These are phyloP conservation scores for Aspergillus ellipticus DNA, from an alignment of 495 filamentous ascomycete genomes.

Conservation along the genomic window DNA sequence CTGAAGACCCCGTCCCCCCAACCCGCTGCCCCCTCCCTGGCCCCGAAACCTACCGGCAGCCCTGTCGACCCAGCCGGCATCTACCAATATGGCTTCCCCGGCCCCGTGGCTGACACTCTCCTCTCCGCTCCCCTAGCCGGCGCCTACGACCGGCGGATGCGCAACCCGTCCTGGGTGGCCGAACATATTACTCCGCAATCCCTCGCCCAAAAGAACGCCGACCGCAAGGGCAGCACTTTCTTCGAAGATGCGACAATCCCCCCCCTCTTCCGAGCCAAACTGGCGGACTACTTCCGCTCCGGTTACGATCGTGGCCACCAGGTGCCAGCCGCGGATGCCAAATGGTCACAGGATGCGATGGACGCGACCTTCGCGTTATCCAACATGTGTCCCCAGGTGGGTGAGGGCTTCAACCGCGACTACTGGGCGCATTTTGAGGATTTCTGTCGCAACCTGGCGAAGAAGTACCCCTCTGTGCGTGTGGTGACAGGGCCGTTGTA, in stretches of 20 bases:
- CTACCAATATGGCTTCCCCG: constrained; percentile 96
- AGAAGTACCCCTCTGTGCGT: constrained; percentile 78
- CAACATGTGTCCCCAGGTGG: constrained; percentile 98
- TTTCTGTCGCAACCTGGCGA: constrained; percentile 82
- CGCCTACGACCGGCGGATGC: constrained; percentile 83
- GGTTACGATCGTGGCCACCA: constrained; percentile 74
- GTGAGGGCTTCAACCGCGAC: constrained; percentile 95
- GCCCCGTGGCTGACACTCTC: constrained; percentile 80
- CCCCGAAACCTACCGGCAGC: constrained; percentile 29
- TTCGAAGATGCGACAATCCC: constrained; percentile 77
- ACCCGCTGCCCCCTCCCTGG: constrained; percentile 35
- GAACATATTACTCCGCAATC: constrained; percentile 97
- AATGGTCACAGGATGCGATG: constrained; percentile 92
- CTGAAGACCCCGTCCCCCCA: constrained; percentile 26
- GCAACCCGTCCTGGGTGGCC: constrained; percentile 92
- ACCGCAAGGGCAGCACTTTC: constrained; percentile 81
- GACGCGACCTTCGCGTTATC: constrained; percentile 86
- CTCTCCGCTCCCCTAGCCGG: constrained; percentile 70
- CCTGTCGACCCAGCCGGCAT: constrained; percentile 84
- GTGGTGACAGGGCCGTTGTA: constrained; percentile 94
- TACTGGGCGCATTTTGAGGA: constrained; percentile 99
- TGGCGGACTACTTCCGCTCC: constrained; percentile 88
- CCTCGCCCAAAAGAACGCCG: constrained; percentile 66
- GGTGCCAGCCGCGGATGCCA: constrained; percentile 94
- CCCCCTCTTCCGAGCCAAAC: constrained; percentile 78